Evolutionary conservation across 257 asterid genomes (phyloP).

Genomic region (Avicennia marina): DNA sequence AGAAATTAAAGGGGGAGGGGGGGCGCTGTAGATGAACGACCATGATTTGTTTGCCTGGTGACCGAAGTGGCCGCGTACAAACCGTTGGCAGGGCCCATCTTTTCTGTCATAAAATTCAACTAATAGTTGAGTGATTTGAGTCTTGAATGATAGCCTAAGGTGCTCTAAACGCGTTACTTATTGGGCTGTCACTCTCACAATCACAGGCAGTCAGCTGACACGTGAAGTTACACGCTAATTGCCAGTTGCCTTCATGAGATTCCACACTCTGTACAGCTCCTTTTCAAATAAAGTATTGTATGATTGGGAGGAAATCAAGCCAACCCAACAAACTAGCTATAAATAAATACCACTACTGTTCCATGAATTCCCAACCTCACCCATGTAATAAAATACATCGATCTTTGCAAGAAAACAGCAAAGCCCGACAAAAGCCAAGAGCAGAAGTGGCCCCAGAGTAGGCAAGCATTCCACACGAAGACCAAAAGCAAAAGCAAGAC

Average conservation of each 20-base stretch:
- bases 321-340: constrained; percentile 14
- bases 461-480: too few species aligned
- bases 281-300: too few species aligned
- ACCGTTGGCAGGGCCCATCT: too few species aligned
- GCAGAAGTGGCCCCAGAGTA: too few species aligned
- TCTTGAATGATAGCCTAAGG: too few species aligned
- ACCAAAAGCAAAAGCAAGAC: constrained; percentile 15
- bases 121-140: neutral
- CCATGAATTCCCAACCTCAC: constrained; percentile 33
- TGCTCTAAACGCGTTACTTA: constrained; percentile 27
- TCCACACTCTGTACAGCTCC: too few species aligned
- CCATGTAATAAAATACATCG: constrained; percentile 7
- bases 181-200: constrained; percentile 43
- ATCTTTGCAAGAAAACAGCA: constrained; percentile 25
- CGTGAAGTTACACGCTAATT: constrained; percentile 18
- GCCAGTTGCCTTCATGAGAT: constrained; percentile 24
- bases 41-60: too few species aligned
- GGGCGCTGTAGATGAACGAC: too few species aligned
- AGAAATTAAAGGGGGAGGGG: too few species aligned
- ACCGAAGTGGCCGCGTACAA: too few species aligned
- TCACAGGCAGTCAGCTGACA: constrained; percentile 30
- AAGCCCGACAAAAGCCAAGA: constrained; percentile 8
- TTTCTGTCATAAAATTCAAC: neutral
- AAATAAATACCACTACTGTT: constrained; percentile 33
- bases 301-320: too few species aligned